Percentiles rank a stretch among this genome's conserved stretches.
Evolutionary conservation across 768 basidiomycete species (phyloP).

Genomic region (Suillus cothurnatus): DNA sequence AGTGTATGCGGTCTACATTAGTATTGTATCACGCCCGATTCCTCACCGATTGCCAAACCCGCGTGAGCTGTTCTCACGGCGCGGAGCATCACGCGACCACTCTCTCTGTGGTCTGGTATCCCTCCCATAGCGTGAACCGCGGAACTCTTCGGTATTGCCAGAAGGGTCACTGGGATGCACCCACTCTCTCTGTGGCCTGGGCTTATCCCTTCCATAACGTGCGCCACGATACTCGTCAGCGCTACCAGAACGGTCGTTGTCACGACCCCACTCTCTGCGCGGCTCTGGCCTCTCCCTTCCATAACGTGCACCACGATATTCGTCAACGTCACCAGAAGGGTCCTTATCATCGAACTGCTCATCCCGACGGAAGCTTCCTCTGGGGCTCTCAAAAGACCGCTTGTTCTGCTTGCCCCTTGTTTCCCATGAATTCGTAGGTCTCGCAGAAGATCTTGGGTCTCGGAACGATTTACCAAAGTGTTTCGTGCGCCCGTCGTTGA

Average conservation of each 20-base stretch:
- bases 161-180: slow-evolving; percentile 1
- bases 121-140: slow-evolving; percentile 7
- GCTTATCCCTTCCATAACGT: slow-evolving; percentile 3
- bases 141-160: neutral
- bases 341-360: neutral
- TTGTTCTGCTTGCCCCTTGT: slow-evolving; percentile 5
- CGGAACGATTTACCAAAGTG: slow-evolving; percentile 16
- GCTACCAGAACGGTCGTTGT: neutral
- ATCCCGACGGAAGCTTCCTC: neutral
- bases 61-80: neutral
- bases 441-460: neutral
- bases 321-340: neutral
- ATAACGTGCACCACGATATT: slow-evolving; percentile 11
- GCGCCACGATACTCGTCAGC: slow-evolving; percentile 1
- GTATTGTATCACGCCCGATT: neutral
- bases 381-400: neutral
- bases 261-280: neutral
- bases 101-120: neutral
- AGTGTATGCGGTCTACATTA: slow-evolving; percentile 6
- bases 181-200: neutral
- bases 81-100: neutral
- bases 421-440: slow-evolving; percentile 8
- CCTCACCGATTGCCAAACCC: neutral
- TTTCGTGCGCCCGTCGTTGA: slow-evolving; percentile 31
- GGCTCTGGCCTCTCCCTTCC: neutral